Evolutionary conservation across 1,139 yeast genomes (phyloP), one percentile per base, ranked within the genome.

Genomic region (Candida neerlandica): DNA sequence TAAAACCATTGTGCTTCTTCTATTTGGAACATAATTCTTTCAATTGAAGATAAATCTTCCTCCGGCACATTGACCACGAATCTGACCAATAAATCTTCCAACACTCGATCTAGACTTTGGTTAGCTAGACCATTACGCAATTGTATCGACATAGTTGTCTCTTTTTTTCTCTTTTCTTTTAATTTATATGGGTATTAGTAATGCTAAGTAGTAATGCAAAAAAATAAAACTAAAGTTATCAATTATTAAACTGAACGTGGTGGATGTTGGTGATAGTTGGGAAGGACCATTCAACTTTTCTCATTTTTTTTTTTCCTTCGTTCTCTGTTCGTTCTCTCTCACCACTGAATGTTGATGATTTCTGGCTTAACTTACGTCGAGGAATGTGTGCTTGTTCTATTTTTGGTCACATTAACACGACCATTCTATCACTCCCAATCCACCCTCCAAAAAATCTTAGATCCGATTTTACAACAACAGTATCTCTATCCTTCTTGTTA

Each of bases 1-100:
- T 92, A 95, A 65, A 89, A 95, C 99, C 99, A 95, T 62, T 91
- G 97, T 1, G 99, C 99, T 67, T 95, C 99, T 74, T 95, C 99
- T 40, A 95, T 85, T 64, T 92, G 97, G 71, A 95, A 95, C 62
- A 91, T 82, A 34, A 92, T 87, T 62, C 99, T 78, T 59, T 91
- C 97, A 44, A 89, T 83, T 18, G 94, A 81, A 30, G 94, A 84
- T 48, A 92, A 71, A 66, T 94, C 99, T 63, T 92, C 98, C 12
- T 83, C 83, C 5, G 99, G 98, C 47, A 94, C 88, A 71, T 94
- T 95, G 53, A 92, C 82, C 48, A 95, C 85, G 63, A 95, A 95
- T 54, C 99, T 77, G 45, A 90, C 98, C 38, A 91, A 76, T 41
- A 94, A 74, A 63, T 94, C 99, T 64, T 91, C 97, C 48, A 94